Conservation (phyloP, 345 rosid species). For the Brassica carinata region DNA sequence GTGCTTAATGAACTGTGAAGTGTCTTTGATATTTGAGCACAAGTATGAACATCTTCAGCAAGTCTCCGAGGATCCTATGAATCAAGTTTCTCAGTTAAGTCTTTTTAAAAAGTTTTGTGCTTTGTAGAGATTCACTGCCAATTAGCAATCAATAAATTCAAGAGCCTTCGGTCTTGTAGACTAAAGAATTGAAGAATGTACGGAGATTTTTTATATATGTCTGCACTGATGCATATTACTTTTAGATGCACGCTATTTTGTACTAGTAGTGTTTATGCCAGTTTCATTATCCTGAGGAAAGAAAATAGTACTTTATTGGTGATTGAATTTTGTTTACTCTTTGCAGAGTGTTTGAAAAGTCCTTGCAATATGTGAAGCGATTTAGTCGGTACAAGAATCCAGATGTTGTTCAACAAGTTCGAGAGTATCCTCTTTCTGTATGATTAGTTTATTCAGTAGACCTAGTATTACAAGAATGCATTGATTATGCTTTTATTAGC, state of each 20-base stretch:
- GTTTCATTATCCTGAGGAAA: no score
- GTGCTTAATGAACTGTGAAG: no score
- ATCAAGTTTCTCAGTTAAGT: conserved; percentile 94
- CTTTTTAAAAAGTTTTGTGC: no score
- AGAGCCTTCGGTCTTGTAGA: no score
- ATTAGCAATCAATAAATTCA: no score
- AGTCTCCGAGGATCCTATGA: conserved; percentile 86
- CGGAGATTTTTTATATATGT: no score
- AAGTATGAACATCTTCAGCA: conserved; percentile 56
- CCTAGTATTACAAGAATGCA: background rate
- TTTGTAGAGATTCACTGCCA: background rate
- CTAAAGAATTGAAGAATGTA: no score
- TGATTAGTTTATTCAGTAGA: background rate
- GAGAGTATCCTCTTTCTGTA: conserved; percentile 78
- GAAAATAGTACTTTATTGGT: no score
- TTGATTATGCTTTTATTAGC: background rate
- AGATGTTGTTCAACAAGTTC: conserved; percentile 96
- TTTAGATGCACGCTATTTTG: no score
- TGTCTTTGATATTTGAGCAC: no score
- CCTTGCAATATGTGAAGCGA: conserved; percentile 94
- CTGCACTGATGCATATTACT: no score
- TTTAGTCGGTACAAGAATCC: conserved; percentile 98
- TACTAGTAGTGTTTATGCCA: no score
- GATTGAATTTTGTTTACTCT: background rate
- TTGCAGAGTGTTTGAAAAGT: conserved; percentile 92